These are phyloP conservation scores for Ceratocystis alfenasii DNA, from an alignment of 2,329 filamentous ascomycete genomes.

Conservation along the genomic window DNA sequence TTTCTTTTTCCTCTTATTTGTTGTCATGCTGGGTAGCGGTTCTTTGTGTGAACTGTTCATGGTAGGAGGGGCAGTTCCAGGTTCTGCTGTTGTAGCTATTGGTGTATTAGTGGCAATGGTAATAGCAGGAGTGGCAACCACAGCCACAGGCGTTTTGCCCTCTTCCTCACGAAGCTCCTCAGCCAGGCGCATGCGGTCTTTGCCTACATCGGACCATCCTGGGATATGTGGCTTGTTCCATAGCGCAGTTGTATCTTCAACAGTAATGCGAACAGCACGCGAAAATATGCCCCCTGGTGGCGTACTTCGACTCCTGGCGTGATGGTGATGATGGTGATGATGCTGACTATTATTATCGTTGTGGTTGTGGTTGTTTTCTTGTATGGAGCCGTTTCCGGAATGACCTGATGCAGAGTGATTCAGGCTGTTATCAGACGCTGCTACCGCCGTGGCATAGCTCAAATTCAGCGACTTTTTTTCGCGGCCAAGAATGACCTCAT, in stretches of 20 bases:
- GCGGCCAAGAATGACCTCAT: slow-evolving; percentile 72
- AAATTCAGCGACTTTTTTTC: slow-evolving; percentile 73
- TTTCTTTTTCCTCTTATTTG: slow-evolving; percentile 45
- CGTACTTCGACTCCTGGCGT: background rate
- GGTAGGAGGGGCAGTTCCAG: slow-evolving; percentile 24
- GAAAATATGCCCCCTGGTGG: slow-evolving; percentile 63
- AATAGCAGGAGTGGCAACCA: background rate
- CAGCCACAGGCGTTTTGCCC: slow-evolving; percentile 13
- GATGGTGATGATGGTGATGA: slow-evolving; percentile 42
- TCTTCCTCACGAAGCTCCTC: slow-evolving; percentile 22
- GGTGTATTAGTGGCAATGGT: background rate
- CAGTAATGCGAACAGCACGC: slow-evolving; percentile 60
- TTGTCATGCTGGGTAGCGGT: slow-evolving; percentile 14
- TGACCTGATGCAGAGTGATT: slow-evolving; percentile 3
- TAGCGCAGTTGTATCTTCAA: slow-evolving; percentile 77
- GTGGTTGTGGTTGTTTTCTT: slow-evolving; percentile 41
- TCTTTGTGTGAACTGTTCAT: slow-evolving; percentile 22
- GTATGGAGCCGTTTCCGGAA: slow-evolving; percentile 6
- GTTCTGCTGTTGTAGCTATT: background rate
- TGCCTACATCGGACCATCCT: slow-evolving; percentile 41
- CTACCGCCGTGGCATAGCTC: slow-evolving; percentile 36
- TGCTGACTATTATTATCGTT: slow-evolving; percentile 47
- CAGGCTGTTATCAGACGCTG: slow-evolving; percentile 29
- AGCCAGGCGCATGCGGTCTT: slow-evolving; percentile 24
- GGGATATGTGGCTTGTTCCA: slow-evolving; percentile 90